phyloP scores from a whole-genome alignment of 2,329 filamentous ascomycete genomes.

The Exophiala calicioides region DNA sequence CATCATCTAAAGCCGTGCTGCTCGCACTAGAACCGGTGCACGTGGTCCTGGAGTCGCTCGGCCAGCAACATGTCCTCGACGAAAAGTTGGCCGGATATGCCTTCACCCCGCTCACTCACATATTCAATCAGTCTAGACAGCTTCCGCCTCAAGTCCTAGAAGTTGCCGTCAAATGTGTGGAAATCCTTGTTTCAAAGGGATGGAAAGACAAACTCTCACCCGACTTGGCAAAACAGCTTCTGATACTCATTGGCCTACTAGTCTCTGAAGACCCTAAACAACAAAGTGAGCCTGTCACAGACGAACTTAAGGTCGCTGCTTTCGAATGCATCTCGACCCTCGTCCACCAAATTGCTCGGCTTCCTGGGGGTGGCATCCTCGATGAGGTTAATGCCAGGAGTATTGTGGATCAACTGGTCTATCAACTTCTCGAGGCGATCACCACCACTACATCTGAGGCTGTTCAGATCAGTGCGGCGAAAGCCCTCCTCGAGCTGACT shows the following conservation, averaged over 20 bases:
- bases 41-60: slow-evolving; percentile 42
- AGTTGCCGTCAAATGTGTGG: slow-evolving; percentile 71
- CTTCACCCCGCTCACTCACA: slow-evolving; percentile 88
- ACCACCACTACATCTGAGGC: slow-evolving; percentile 62
- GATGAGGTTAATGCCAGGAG: slow-evolving; percentile 65
- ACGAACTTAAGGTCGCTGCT: slow-evolving; percentile 73
- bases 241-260: slow-evolving; percentile 81
- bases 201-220: slow-evolving; percentile 74
- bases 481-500: slow-evolving; percentile 64
- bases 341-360: slow-evolving; percentile 53
- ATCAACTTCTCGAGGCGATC: slow-evolving; percentile 75
- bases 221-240: slow-evolving; percentile 76
- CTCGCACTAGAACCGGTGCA: slow-evolving; percentile 50
- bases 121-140: slow-evolving; percentile 73
- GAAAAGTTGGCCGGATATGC: slow-evolving; percentile 87
- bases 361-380: slow-evolving; percentile 45
- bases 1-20: slow-evolving; percentile 49
- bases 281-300: slow-evolving; percentile 47
- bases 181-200: slow-evolving; percentile 71
- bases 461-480: slow-evolving; percentile 71
- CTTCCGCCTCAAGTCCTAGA: slow-evolving; percentile 72
- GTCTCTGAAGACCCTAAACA: slow-evolving; percentile 70
- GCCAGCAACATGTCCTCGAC: slow-evolving; percentile 58
- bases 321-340: slow-evolving; percentile 70
- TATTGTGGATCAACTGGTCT: slow-evolving; percentile 77